Percentiles rank a stretch among this genome's conserved stretches.
Conservation (phyloP, 768 basidiomycete genomes). For the Cystofilobasidium capitatum region DNA sequence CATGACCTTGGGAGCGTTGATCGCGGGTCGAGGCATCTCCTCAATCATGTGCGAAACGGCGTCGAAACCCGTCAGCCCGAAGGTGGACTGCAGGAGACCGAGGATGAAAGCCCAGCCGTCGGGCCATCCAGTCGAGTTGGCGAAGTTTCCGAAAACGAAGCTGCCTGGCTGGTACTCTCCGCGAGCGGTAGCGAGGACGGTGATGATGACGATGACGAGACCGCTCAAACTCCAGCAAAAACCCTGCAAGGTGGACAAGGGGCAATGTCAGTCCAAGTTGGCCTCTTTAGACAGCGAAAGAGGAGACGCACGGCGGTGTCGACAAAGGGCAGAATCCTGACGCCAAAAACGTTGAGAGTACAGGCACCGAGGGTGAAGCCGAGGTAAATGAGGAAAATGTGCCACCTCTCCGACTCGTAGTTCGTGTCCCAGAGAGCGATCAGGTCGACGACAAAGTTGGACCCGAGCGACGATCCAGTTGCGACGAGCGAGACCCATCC, state of each 20-base stretch:
- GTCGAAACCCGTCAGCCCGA: slow-evolving; percentile 34
- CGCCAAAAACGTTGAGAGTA: slow-evolving; percentile 31
- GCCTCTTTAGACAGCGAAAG: too few species aligned
- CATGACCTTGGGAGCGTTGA: slow-evolving; percentile 34
- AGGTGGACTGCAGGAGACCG: slow-evolving; percentile 31
- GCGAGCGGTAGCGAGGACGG: slow-evolving; percentile 28
- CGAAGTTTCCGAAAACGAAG: slow-evolving; percentile 31
- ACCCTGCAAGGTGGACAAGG: neutral
- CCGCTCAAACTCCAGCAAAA: neutral
- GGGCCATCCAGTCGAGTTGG: slow-evolving; percentile 33
- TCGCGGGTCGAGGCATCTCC: slow-evolving; percentile 34
- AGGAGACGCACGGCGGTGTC: slow-evolving; percentile 29
- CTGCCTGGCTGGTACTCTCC: slow-evolving; percentile 29
- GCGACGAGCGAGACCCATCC: slow-evolving; percentile 36
- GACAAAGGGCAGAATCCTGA: slow-evolving; percentile 32
- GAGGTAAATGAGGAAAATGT: slow-evolving; percentile 35
- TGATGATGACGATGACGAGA: neutral
- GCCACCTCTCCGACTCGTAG: slow-evolving; percentile 31
- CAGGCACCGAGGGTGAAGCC: slow-evolving; percentile 32
- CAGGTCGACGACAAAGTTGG: slow-evolving; percentile 12
- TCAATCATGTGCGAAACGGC: slow-evolving; percentile 36
- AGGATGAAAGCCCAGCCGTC: slow-evolving; percentile 30
- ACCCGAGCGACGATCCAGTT: slow-evolving; percentile 33
- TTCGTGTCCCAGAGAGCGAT: slow-evolving; percentile 7
- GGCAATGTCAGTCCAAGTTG: too few species aligned